Evolutionary conservation across 192 early-diverging fungal species (phyloP).

Genomic region (Gonapodya sp.): DNA sequence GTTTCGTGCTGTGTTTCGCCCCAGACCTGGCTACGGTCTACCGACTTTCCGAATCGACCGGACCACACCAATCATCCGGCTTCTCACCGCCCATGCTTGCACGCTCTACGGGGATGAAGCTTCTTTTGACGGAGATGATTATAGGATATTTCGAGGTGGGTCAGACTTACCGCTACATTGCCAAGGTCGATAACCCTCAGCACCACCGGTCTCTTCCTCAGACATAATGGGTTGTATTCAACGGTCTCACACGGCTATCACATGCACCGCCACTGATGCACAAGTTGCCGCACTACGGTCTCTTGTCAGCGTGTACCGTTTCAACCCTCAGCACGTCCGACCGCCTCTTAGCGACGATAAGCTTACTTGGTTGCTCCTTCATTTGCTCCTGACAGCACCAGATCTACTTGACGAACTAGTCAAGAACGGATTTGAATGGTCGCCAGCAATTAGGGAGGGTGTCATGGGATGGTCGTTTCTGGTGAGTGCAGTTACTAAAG

Average conservation of each 20-base stretch:
- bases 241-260: background rate
- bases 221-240: background rate
- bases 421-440: background rate
- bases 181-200: no score
- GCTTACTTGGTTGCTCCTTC: background rate
- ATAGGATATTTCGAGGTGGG: constrained; percentile 1
- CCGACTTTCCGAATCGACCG: background rate
- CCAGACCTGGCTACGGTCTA: background rate
- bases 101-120: background rate
- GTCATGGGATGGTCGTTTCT: background rate
- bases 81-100: background rate
- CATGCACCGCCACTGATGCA: background rate
- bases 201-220: no score
- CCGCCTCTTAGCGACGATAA: background rate
- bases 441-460: background rate
- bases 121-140: background rate
- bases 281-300: background rate
- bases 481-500: no score
- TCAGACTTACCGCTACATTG: no score
- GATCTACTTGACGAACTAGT: background rate
- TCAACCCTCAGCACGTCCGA: background rate
- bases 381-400: background rate
- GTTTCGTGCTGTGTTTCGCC: background rate
- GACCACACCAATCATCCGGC: background rate
- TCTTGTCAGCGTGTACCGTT: background rate